Conservation (phyloP, 148 eudicot genomes). For the Vaccinium myrtillus region DNA sequence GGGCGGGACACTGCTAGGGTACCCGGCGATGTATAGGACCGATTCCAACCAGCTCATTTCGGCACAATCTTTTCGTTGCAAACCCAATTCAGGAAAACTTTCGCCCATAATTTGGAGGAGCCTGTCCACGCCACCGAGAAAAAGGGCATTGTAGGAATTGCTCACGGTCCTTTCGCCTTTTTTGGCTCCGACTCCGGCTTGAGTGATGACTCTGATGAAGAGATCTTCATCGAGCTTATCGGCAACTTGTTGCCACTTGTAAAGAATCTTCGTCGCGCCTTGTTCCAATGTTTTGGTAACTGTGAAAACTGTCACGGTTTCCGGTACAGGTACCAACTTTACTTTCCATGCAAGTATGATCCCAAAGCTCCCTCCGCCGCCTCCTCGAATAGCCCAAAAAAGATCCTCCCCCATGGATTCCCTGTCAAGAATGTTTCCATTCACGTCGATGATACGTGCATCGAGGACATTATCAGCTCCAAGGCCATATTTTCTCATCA, state of each 20-base stretch:
- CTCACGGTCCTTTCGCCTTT: background rate
- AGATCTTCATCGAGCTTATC: background rate
- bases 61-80: background rate
- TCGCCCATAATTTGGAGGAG: background rate
- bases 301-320: background rate
- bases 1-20: background rate
- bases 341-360: background rate
- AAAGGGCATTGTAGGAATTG: conserved; percentile 5
- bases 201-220: background rate
- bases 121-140: background rate
- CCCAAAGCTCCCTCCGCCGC: background rate
- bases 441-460: background rate
- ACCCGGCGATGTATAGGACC: background rate
- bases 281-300: background rate
- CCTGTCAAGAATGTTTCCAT: background rate
- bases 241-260: background rate
- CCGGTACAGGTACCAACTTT: background rate
- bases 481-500: conserved; percentile 9
- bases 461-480: conserved; percentile 1
- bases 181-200: background rate
- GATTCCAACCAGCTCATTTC: conserved; percentile 11
- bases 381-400: conserved; percentile 5
- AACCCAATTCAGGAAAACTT: background rate
- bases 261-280: conserved; percentile 7
- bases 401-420: conserved; percentile 7